Percentiles rank a stretch among this genome's conserved stretches.
These are phyloP conservation scores for Bonia amplexicaulis DNA, from an alignment of 176 grass and related monocot genomes.

Conservation along the genomic window DNA sequence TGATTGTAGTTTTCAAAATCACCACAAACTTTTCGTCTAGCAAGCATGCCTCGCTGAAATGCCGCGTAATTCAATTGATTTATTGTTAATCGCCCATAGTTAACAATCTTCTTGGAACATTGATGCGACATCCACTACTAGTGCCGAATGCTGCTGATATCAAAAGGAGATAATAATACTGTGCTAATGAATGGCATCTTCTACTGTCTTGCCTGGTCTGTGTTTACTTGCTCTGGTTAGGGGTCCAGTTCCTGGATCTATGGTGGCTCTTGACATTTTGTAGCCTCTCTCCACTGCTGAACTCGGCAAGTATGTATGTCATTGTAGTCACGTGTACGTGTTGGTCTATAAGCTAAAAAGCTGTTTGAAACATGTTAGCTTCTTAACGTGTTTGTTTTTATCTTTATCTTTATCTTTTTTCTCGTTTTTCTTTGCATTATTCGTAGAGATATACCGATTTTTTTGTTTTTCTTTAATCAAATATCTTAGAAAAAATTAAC, in stretches of 20 bases:
- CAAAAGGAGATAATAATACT: background rate
- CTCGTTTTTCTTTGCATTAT: too few species aligned
- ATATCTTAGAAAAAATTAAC: too few species aligned
- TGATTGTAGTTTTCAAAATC: background rate
- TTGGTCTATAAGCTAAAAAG: too few species aligned
- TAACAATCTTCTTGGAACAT: background rate
- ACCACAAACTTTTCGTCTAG: background rate
- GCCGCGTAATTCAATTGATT: background rate
- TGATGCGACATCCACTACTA: background rate
- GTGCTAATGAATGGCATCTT: background rate
- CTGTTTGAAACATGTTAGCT: too few species aligned
- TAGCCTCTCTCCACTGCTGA: background rate
- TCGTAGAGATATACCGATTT: too few species aligned
- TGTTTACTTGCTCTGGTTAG: constrained; percentile 5
- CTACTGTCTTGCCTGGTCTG: background rate
- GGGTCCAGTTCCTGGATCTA: constrained; percentile 17
- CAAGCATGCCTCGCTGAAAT: background rate
- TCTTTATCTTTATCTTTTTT: too few species aligned
- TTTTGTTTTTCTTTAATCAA: too few species aligned
- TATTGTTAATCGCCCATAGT: background rate
- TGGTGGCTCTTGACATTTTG: constrained; percentile 13
- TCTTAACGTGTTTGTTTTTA: too few species aligned
- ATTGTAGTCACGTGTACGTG: background rate
- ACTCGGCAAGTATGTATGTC: background rate
- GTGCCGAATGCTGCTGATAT: background rate